Evolutionary conservation across 305 asterid species (phyloP).

Genomic region (Salvia sclarea): DNA sequence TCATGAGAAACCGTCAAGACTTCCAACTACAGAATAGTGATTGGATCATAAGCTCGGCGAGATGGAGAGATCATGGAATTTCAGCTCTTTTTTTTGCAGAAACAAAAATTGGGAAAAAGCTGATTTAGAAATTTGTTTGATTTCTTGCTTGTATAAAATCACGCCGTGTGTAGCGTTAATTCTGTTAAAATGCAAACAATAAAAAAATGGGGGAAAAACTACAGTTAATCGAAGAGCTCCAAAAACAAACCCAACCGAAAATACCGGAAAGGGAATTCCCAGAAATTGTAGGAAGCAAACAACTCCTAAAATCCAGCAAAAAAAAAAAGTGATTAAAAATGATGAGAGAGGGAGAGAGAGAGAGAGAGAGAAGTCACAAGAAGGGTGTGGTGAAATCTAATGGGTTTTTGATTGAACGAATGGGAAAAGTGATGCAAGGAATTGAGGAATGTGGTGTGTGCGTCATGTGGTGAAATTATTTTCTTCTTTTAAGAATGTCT

Average conservation of each 20-base stretch:
- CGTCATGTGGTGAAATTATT: constrained; percentile 18
- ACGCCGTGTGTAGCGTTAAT: constrained; percentile 15
- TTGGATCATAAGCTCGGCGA: not conserved
- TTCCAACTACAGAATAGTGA: not conserved
- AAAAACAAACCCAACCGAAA: not conserved
- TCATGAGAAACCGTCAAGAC: constrained; percentile 16
- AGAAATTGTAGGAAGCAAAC: constrained; percentile 11
- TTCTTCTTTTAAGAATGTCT: constrained; percentile 23
- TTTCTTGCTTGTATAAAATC: constrained; percentile 3
- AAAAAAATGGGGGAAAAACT: not conserved
- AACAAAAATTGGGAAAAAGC: not conserved
- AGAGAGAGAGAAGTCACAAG: not conserved
- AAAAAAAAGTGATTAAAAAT: not conserved
- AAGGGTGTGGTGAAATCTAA: constrained; percentile 31
- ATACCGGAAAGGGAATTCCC: not conserved
- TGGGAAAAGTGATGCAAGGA: constrained; percentile 22
- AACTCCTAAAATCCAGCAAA: constrained; percentile 2
- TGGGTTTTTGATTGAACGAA: not conserved
- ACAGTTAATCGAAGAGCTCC: not conserved
- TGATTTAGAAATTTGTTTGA: not conserved
- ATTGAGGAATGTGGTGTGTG: constrained; percentile 13
- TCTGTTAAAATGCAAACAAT: not conserved
- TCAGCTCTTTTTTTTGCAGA: not conserved
- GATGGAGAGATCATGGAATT: not conserved
- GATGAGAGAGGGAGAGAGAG: not conserved